Percentiles rank a stretch among this genome's conserved stretches.
phyloP scores from a whole-genome alignment of 768 basidiomycete species.

The Amanita muscaria region DNA sequence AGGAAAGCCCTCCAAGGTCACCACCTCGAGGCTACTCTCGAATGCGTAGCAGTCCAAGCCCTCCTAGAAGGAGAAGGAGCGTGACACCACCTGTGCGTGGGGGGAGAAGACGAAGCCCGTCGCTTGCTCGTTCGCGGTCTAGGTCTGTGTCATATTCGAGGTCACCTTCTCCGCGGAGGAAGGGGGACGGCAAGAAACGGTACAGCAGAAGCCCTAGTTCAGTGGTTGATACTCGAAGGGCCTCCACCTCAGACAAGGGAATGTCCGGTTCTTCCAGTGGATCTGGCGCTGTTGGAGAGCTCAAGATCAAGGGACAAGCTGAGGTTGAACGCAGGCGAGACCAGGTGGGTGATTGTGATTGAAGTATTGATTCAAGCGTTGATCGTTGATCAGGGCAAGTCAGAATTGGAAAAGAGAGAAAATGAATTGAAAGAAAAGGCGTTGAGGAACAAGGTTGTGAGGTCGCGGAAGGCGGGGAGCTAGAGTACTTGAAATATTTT shows the following conservation, averaged over 20 bases:
- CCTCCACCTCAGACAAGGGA: constrained; percentile 19
- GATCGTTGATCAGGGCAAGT: constrained; percentile 17
- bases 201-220: constrained; percentile 4
- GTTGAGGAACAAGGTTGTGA: constrained; percentile 71
- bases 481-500: too few species aligned
- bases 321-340: constrained; percentile 44
- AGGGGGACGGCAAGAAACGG: neutral
- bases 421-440: constrained; percentile 78
- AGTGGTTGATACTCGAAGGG: constrained; percentile 18
- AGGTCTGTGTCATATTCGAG: constrained; percentile 22
- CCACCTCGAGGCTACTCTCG: constrained; percentile 32
- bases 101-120: constrained; percentile 3
- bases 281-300: constrained; percentile 32
- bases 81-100: constrained; percentile 19
- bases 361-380: constrained; percentile 4
- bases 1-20: constrained; percentile 31
- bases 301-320: constrained; percentile 73
- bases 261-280: constrained; percentile 2
- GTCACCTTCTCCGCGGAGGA: constrained; percentile 15
- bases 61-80: constrained; percentile 26
- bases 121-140: constrained; percentile 6
- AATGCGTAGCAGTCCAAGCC: constrained; percentile 39
- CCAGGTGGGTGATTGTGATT: constrained; percentile 29
- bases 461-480: constrained; percentile 54
- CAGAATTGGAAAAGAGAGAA: constrained; percentile 60